Evolutionary conservation across 73 alveolate genomes (phyloP), one percentile per base, ranked within the genome.

Genomic region (Symbiodinium pilosum): DNA sequence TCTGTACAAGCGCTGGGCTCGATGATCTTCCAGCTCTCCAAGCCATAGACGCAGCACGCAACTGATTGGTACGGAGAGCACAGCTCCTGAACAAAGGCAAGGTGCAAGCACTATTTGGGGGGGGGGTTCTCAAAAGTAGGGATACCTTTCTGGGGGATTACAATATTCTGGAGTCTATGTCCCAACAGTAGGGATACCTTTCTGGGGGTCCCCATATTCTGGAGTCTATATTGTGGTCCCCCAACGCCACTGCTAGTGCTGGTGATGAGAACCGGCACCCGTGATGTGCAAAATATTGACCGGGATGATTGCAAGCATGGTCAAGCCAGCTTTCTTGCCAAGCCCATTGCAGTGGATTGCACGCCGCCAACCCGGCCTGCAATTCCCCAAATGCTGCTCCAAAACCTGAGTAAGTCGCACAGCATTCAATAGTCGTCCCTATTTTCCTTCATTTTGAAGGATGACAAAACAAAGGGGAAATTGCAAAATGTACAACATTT

Each of bases 331-430:
- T n/a, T n/a, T n/a, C n/a, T n/a, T n/a, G n/a, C n/a, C n/a, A n/a
- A n/a, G n/a, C n/a, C n/a, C n/a, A n/a, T n/a, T n/a, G n/a, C n/a
- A n/a, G n/a, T n/a, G n/a, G n/a, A n/a, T n/a, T n/a, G n/a, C n/a
- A n/a, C 11, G 26, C 87, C 8, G 8, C 69, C 4, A 83, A 84
- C 75, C 40, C 18, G 51, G 81, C 95, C 95, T 39, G 95, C 95
- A 26, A 88, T 88, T 51, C 95, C 95, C 95, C 95, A 88, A 14
- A 88, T 39, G 86, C 95, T 88, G 86, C 95, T 88, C 95, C 95
- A 88, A 54, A 87, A 87, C 94, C 94, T 87, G 20, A 32, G 83
- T n/a, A n/a, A n/a, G n/a, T n/a, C n/a, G 11, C 32, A 39, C 38
- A 7, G 20, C n/a, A 39, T 39, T 20, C 41, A 38, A n/a, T n/a